phyloP scores from a whole-genome alignment of 1,284 basidiomycete species.

The Bjerkandera adusta region DNA sequence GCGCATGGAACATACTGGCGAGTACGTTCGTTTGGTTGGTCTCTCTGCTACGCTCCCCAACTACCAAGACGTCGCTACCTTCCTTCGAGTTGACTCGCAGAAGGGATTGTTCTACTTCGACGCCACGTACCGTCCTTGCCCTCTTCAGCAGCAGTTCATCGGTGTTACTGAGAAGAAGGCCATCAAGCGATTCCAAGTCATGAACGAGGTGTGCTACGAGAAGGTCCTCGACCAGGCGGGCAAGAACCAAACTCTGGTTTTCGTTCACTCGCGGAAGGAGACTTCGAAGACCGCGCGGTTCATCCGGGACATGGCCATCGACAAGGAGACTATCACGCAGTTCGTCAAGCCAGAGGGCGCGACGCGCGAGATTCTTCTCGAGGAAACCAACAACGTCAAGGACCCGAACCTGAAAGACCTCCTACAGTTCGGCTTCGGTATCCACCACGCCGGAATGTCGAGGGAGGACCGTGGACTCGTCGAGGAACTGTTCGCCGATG shows the following conservation, averaged over 20 bases:
- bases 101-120: constrained; percentile 99
- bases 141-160: constrained; percentile 95
- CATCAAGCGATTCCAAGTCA: constrained; percentile 96
- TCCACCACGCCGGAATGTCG: constrained; percentile 99
- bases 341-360: constrained; percentile 93
- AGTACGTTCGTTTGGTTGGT: constrained; percentile 93
- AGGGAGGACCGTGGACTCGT: constrained; percentile 90
- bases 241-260: constrained; percentile 91
- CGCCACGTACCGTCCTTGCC: constrained; percentile 90
- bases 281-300: constrained; percentile 97
- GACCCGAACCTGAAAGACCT: constrained; percentile 88
- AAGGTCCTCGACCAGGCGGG: constrained; percentile 95
- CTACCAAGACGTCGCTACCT: constrained; percentile 98
- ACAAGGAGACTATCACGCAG: constrained; percentile 94
- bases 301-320: constrained; percentile 92
- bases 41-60: constrained; percentile 97
- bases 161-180: constrained; percentile 99
- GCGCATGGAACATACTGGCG: constrained; percentile 91
- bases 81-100: constrained; percentile 91
- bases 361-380: constrained; percentile 82
- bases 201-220: constrained; percentile 99
- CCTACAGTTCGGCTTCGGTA: constrained; percentile 95
- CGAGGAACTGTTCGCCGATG: constrained; percentile 93
- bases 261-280: constrained; percentile 98
- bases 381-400: constrained; percentile 83